Conservation (phyloP, 2,329 filamentous ascomycete species). For the Cladosporium sp. region DNA sequence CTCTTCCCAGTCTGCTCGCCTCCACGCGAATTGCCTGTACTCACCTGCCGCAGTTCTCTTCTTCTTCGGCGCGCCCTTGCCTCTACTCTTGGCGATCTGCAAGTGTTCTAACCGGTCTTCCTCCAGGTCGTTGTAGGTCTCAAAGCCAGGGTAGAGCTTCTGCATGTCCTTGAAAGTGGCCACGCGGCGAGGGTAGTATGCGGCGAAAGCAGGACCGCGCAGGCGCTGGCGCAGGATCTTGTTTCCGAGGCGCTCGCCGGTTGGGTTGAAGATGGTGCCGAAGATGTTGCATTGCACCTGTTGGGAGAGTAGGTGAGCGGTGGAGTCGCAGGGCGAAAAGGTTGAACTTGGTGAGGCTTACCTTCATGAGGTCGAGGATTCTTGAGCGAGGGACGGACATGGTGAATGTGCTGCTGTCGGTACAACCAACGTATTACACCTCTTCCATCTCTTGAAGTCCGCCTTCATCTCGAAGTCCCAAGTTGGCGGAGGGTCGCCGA, state of each 20-base stretch:
- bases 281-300: slow-evolving; percentile 92
- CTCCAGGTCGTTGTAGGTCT: slow-evolving; percentile 70
- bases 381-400: slow-evolving; percentile 53
- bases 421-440: background rate
- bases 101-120: slow-evolving; percentile 75
- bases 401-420: slow-evolving; percentile 14
- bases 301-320: background rate
- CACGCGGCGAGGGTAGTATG: slow-evolving; percentile 81
- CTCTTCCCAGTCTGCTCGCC: background rate
- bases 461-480: background rate
- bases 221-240: slow-evolving; percentile 87
- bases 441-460: background rate
- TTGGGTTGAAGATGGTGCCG: slow-evolving; percentile 84
- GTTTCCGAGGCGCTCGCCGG: slow-evolving; percentile 77
- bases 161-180: slow-evolving; percentile 71
- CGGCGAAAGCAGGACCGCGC: slow-evolving; percentile 72
- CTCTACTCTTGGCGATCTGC: slow-evolving; percentile 60
- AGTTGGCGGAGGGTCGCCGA: background rate
- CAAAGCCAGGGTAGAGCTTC: slow-evolving; percentile 63
- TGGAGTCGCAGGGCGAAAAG: background rate
- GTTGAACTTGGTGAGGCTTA: slow-evolving; percentile 33
- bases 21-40: slow-evolving; percentile 19
- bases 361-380: slow-evolving; percentile 72
- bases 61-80: slow-evolving; percentile 88
- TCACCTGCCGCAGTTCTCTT: slow-evolving; percentile 59